Conservation (phyloP, 1,284 basidiomycete genomes). For the Sporisorium graminicola region DNA sequence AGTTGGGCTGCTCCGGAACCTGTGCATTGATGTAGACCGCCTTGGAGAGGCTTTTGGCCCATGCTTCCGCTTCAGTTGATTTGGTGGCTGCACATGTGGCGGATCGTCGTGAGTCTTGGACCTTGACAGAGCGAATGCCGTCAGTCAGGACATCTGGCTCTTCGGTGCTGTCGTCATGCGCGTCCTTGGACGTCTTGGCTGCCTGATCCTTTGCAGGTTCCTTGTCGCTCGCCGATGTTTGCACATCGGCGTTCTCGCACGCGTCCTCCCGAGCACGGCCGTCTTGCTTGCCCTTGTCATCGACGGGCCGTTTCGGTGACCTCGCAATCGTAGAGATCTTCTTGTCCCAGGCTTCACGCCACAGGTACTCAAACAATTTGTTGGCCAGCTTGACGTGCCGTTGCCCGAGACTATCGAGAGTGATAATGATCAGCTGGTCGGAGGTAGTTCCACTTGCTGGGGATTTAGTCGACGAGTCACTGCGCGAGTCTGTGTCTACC, state of each 20-base stretch:
- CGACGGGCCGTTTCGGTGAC: neutral
- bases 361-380: conserved; percentile 79
- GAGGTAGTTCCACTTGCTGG: neutral
- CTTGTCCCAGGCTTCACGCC: conserved; percentile 84
- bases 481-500: conserved; percentile 9
- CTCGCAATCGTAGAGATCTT: conserved; percentile 69
- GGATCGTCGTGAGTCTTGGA: conserved; percentile 18
- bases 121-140: conserved; percentile 14
- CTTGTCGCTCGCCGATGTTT: neutral
- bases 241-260: conserved; percentile 1
- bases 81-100: neutral
- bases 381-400: conserved; percentile 78
- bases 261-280: neutral
- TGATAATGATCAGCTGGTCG: conserved; percentile 50
- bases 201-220: conserved; percentile 4
- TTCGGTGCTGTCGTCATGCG: neutral
- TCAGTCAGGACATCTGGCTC: neutral
- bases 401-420: conserved; percentile 83
- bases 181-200: neutral
- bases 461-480: neutral
- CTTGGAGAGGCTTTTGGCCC: conserved; percentile 30
- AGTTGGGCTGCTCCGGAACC: conserved; percentile 81
- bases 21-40: conserved; percentile 46
- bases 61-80: conserved; percentile 12
- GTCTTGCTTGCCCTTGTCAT: conserved; percentile 4